phyloP scores from a whole-genome alignment of 1,284 basidiomycete genomes.

The Rhodotorula sp. region DNA sequence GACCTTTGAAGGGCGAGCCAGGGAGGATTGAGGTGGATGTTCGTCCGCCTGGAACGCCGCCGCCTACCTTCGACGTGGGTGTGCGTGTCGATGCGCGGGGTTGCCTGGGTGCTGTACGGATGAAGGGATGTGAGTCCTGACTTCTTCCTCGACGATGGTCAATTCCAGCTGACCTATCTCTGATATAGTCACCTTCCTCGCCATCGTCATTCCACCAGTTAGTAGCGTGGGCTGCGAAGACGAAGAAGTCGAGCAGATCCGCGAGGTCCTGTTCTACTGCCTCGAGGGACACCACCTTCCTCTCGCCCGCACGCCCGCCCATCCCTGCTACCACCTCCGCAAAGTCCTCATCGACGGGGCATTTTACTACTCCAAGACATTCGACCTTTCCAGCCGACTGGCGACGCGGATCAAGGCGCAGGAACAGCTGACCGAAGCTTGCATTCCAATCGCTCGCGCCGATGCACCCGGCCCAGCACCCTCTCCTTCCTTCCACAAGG shows the following conservation, averaged over 20 bases:
- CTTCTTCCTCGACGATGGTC: too few species aligned
- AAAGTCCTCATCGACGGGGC: constrained; percentile 87
- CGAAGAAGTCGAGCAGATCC: constrained; percentile 1
- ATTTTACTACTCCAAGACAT: constrained; percentile 84
- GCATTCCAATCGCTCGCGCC: constrained; percentile 25
- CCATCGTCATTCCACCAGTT: constrained; percentile 5
- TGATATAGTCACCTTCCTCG: neutral
- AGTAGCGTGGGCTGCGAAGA: neutral
- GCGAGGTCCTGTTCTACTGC: constrained; percentile 11
- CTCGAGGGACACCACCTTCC: neutral
- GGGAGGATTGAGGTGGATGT: neutral
- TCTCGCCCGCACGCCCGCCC: constrained; percentile 4
- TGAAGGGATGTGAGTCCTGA: neutral
- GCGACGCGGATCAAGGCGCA: constrained; percentile 57
- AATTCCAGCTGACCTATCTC: neutral
- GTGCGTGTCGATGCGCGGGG: neutral
- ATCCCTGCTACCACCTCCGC: constrained; percentile 76
- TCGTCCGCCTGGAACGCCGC: neutral
- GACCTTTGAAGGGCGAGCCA: neutral
- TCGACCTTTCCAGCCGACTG: constrained; percentile 82
- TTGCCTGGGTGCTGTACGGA: neutral
- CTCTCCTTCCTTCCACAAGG: neutral
- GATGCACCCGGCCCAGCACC: neutral
- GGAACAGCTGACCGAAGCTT: constrained; percentile 53
- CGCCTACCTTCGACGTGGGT: neutral